A percentile compares a stretch with the other conserved stretches of the same genome.
phyloP scores from a whole-genome alignment of 2,329 filamentous ascomycete species.

The Nectriaceae sp. region DNA sequence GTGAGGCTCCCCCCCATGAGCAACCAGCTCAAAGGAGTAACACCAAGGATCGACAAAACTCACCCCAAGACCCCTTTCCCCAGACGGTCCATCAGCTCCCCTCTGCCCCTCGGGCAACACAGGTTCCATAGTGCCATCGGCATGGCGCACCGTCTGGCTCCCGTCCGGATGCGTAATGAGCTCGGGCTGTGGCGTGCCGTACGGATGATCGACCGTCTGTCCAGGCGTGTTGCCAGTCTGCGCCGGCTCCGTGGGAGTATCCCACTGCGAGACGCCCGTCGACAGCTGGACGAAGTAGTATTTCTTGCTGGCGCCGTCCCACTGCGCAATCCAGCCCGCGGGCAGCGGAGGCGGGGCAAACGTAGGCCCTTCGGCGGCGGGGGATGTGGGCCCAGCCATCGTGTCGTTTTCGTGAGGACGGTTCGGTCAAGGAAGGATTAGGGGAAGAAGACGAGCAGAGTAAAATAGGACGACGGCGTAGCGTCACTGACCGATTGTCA shows the following conservation, averaged over 20 bases:
- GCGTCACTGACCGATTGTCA: conserved; percentile 27
- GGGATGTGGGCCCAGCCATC: conserved; percentile 61
- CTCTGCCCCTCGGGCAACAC: conserved; percentile 54
- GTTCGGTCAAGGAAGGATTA: conserved; percentile 11
- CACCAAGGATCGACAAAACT: conserved; percentile 34
- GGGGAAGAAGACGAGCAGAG: conserved; percentile 8
- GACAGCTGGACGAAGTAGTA: conserved; percentile 75
- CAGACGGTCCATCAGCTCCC: conserved; percentile 51
- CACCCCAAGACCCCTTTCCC: conserved; percentile 68
- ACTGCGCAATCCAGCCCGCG: conserved; percentile 69
- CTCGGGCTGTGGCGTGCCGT: conserved; percentile 56
- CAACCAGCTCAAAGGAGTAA: neutral
- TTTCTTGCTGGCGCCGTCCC: conserved; percentile 64
- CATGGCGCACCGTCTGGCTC: conserved; percentile 60
- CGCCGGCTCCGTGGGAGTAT: conserved; percentile 66
- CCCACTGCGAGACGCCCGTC: conserved; percentile 73
- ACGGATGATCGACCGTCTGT: conserved; percentile 60
- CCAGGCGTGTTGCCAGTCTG: conserved; percentile 62
- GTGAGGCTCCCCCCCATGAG: neutral
- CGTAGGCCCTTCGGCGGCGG: conserved; percentile 60
- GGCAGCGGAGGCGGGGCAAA: conserved; percentile 62
- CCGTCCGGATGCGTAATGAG: conserved; percentile 65
- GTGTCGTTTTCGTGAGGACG: conserved; percentile 15
- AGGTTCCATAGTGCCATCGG: conserved; percentile 63
- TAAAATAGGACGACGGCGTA: conserved; percentile 21